Evolutionary conservation across 495 filamentous ascomycete species (phyloP), one percentile per base, ranked within the genome.

Genomic region (Immersiella caudata): DNA sequence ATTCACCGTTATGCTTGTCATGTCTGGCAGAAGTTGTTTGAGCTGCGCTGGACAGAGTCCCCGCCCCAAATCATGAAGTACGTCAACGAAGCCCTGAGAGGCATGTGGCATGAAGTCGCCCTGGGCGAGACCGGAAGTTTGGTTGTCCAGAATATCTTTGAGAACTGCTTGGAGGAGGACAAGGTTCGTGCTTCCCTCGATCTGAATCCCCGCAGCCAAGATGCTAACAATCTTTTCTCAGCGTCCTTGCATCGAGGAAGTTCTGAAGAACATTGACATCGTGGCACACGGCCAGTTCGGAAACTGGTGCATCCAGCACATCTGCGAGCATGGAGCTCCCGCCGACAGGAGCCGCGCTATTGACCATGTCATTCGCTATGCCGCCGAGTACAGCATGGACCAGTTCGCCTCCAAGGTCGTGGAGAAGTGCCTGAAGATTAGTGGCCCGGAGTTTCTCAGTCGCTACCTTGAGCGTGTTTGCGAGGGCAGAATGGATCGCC

Each of bases 21-120:
- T 76, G 95, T 99, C 69, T 99, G 95, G 95, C 95, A 99, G 83
- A 99, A 99, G 82, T 87, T 99, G n/a, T 99, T 99, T 70, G 95
- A 99, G 78, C 84, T 99, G 73, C 88, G 95, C 68, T 99, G 95
- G 95, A 91, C 87, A 67, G 91, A 93, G 66, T 92, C 93, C 62
- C 96, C 95, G 16, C 95, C 95, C 22, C 94, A 97, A 78, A 96
- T 99, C 77, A 98, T 99, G 95, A 91, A 90, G 72, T 96, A 94
- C 72, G 95, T 99, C 75, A 99, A 99, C 74, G 95, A 99, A 69
- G 90, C 95, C 35, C 84, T 99, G 33, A 87, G 88, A 67, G 95
- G 94, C 60, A 97, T 97, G 93, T 99, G 95, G 95, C 94, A 98
- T 72, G 94, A 99, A 72, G 95, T 98, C 70, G 96, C 95, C 36